Conservation (phyloP, 495 filamentous ascomycete genomes). For the Daldinia childiae region DNA sequence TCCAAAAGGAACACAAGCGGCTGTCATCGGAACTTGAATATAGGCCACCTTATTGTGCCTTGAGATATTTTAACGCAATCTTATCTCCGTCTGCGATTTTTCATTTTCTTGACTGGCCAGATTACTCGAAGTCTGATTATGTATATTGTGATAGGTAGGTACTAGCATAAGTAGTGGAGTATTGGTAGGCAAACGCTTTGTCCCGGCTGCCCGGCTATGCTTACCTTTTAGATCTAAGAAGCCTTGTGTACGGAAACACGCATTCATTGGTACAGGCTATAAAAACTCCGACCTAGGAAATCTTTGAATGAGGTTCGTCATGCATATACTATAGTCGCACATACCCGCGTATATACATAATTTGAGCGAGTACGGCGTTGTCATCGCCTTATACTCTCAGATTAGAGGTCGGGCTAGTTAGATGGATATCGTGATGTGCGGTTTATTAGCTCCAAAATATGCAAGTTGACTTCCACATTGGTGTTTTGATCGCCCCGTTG, state of each 20-base stretch:
- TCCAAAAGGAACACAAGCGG: not conserved
- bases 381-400: not conserved
- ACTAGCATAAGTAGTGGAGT: not conserved
- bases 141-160: not conserved
- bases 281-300: constrained; percentile 22
- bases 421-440: constrained; percentile 37
- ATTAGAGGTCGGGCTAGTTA: constrained; percentile 18
- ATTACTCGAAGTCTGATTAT: not conserved
- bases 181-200: not conserved
- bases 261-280: not conserved
- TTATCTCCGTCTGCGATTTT: not conserved
- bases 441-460: constrained; percentile 33
- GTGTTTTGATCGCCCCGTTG: constrained; percentile 26
- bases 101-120: not conserved
- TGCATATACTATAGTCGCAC: not conserved
- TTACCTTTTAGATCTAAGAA: constrained; percentile 8
- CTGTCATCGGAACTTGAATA: not conserved
- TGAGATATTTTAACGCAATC: not conserved
- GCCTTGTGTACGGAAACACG: constrained; percentile 21
- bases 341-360: not conserved
- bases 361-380: not conserved
- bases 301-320: not conserved
- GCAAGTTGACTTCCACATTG: constrained; percentile 30
- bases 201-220: constrained; percentile 5
- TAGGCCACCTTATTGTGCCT: not conserved